These are phyloP conservation scores for Boletus rufocinnamomeus DNA, from an alignment of 768 basidiomycete genomes.

Conservation along the genomic window DNA sequence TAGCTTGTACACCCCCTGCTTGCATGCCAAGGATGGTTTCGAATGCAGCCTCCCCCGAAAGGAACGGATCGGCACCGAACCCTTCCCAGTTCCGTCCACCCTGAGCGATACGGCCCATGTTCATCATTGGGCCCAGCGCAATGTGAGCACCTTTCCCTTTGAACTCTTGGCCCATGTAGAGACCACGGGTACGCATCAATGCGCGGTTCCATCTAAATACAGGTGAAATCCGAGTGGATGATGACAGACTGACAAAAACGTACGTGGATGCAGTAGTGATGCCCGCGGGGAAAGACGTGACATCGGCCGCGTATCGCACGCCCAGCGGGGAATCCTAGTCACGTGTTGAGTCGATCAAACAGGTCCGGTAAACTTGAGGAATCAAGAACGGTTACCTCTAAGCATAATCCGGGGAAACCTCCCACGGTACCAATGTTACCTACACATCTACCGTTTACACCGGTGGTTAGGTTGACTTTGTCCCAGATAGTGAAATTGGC, in stretches of 20 bases:
- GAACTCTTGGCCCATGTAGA: not conserved
- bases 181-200: not conserved
- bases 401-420: not conserved
- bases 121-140: not conserved
- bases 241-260: not conserved
- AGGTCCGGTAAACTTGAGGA: not conserved
- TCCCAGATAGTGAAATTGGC: slow-evolving; percentile 52
- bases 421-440: not conserved
- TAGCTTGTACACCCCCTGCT: not conserved
- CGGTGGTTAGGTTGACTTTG: not conserved
- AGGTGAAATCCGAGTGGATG: not conserved
- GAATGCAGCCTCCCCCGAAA: not conserved
- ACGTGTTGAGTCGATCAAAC: not conserved
- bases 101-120: not conserved
- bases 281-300: not conserved
- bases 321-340: not conserved
- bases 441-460: not conserved
- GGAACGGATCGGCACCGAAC: not conserved
- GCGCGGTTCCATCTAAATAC: not conserved
- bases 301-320: not conserved
- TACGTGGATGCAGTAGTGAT: not conserved
- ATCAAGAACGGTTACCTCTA: not conserved
- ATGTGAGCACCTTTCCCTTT: not conserved
- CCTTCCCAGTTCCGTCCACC: not conserved
- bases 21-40: not conserved